Evolutionary conservation across 2,329 filamentous ascomycete species (phyloP).

Genomic region (Xylaria polymorpha): DNA sequence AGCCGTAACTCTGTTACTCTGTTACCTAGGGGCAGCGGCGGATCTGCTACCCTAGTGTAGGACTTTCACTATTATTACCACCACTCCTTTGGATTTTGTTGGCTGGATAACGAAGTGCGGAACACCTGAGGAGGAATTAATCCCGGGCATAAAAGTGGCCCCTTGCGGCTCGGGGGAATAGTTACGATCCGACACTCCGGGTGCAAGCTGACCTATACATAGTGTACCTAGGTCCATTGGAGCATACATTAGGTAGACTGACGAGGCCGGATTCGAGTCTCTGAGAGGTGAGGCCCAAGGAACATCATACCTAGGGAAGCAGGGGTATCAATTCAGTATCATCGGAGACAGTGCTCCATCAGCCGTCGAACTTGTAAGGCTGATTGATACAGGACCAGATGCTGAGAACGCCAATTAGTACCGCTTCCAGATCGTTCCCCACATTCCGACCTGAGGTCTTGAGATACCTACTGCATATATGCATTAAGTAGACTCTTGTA

Average conservation of each 20-base stretch:
- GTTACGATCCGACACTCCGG: conserved; percentile 19
- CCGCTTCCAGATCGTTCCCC: conserved; percentile 5
- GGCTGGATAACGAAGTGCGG: conserved; percentile 23
- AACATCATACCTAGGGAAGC: background rate
- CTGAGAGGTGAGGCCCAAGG: background rate
- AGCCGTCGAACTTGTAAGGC: conserved; percentile 16
- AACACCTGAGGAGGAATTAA: conserved; percentile 21
- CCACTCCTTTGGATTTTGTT: conserved; percentile 11
- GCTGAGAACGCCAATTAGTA: conserved; percentile 2
- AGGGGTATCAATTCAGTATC: conserved; percentile 3
- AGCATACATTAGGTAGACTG: background rate
- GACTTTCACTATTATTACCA: conserved; percentile 15
- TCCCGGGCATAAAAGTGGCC: conserved; percentile 28
- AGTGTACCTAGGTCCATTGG: background rate
- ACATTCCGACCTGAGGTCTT: conserved; percentile 9
- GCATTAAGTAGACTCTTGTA: background rate
- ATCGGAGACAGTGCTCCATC: background rate
- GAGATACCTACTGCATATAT: background rate
- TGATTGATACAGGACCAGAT: conserved; percentile 7
- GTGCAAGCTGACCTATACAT: conserved; percentile 3
- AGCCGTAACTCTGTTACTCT: conserved; percentile 1
- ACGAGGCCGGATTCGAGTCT: background rate
- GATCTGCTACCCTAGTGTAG: conserved; percentile 4
- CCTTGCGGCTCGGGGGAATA: conserved; percentile 34
- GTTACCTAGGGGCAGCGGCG: conserved; percentile 4